phyloP scores from a whole-genome alignment of 768 basidiomycete species.

The Calocybe indica region DNA sequence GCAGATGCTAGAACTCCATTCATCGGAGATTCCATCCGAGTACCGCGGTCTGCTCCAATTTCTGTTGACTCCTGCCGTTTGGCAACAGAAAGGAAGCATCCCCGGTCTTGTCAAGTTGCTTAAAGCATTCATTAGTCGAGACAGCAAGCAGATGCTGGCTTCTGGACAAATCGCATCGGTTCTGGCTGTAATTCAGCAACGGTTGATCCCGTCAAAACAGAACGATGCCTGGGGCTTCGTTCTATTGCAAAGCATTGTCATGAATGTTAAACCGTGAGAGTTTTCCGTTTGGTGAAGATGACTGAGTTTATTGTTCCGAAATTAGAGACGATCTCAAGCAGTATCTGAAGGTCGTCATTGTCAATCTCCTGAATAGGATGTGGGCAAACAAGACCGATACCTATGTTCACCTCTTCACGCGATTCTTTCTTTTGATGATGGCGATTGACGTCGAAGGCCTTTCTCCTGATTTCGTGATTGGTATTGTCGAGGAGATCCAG shows the following conservation, averaged over 20 bases:
- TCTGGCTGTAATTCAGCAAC: conserved; percentile 85
- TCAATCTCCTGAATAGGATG: conserved; percentile 80
- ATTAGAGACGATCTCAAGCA: conserved; percentile 56
- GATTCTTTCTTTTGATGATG: conserved; percentile 71
- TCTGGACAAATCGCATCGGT: conserved; percentile 71
- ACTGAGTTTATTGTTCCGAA: neutral
- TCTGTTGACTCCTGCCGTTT: conserved; percentile 77
- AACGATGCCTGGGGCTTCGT: conserved; percentile 94
- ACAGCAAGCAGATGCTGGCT: conserved; percentile 58
- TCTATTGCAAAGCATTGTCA: conserved; percentile 72
- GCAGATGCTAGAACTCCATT: conserved; percentile 88
- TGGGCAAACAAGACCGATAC: conserved; percentile 87
- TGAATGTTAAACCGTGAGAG: conserved; percentile 70
- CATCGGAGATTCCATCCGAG: conserved; percentile 54
- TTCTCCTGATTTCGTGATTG: conserved; percentile 73
- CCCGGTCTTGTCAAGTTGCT: conserved; percentile 89
- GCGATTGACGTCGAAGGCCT: conserved; percentile 72
- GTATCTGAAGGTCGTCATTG: conserved; percentile 68
- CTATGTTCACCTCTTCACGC: conserved; percentile 76
- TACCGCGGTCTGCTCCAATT: conserved; percentile 80
- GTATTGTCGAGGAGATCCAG: conserved; percentile 80
- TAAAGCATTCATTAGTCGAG: conserved; percentile 75
- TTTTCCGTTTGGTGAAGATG: neutral
- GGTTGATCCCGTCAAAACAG: conserved; percentile 78
- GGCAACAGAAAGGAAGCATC: conserved; percentile 93